Evolutionary conservation across 768 basidiomycete species (phyloP), one percentile per base, ranked within the genome.

Genomic region (Auricularia sp.): DNA sequence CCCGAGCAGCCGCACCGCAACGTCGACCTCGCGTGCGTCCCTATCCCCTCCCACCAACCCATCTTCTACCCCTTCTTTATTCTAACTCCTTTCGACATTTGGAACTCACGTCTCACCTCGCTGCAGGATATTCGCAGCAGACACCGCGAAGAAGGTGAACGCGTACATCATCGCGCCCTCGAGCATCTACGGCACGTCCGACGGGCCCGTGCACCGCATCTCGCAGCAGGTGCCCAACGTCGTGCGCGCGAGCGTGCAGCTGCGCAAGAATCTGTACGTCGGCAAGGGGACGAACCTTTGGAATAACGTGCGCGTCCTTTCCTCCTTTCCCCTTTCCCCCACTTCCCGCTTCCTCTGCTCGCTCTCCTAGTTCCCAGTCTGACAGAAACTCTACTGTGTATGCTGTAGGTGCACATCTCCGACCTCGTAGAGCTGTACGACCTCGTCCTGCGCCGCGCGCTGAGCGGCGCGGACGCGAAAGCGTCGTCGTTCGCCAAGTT

Each of bases 141-240:
- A 65, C 61, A 43, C 60, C 12, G 61, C 36, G 4, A 64, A 65
- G 16, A 59, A 68, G 18, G 62, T 68, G 34, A 67, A 64, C 54
- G 64, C 67, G 5, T 72, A 72, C 63, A 70, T 72, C 58, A 70
- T 72, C 42, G 71, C 71, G 2, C 71, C 71, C 10, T 69, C 70
- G 6, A 71, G 67, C 10, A 70, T 72, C 23, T 71, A 70, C 53
- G 71, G 70, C n/a, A 66, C 43, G 4, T 70, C 70, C n/a, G 34
- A 53, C 21, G 70, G 70, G 7, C 70, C 70, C 36, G 69, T 64
- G 16, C 67, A 67, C 62, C 65, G 58, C 60, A 64, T 72, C 4
- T 69, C 71, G 18, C 67, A 67, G 64, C 71, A 71, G 61, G 61
- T 71, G 36, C 71, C 71, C 34, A 61, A 34, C 11, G 56, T 68